These are phyloP conservation scores for Aspergillus carlsbadensis DNA, from an alignment of 495 filamentous ascomycete genomes.

Conservation along the genomic window DNA sequence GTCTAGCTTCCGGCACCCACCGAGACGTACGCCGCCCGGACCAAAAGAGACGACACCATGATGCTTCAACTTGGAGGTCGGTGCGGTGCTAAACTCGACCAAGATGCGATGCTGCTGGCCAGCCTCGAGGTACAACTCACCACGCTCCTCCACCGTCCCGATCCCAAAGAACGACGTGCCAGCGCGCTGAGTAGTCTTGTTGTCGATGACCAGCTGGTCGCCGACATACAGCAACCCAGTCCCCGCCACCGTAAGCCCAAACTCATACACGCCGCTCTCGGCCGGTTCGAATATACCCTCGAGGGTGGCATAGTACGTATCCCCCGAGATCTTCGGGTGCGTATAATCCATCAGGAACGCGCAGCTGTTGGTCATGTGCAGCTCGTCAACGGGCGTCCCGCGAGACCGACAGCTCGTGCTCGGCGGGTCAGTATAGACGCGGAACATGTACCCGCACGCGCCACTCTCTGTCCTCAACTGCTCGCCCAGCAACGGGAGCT, in stretches of 20 bases:
- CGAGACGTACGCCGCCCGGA: too few relatives aligned
- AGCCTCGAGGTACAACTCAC: conserved; percentile 48
- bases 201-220: conserved; percentile 66
- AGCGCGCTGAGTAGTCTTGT: conserved; percentile 50
- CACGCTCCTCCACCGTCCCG: conserved; percentile 58
- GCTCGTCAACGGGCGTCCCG: conserved; percentile 47
- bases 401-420: too few relatives aligned
- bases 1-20: too few relatives aligned
- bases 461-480: conserved; percentile 32
- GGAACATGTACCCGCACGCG: conserved; percentile 12
- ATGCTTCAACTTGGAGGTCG: too few relatives aligned
- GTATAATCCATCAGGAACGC: conserved; percentile 61
- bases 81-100: too few relatives aligned
- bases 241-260: conserved; percentile 71
- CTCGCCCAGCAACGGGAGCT: conserved; percentile 52
- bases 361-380: conserved; percentile 47
- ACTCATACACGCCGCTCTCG: conserved; percentile 62
- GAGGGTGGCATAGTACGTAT: conserved; percentile 54
- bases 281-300: conserved; percentile 56
- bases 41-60: too few relatives aligned
- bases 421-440: too few relatives aligned
- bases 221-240: conserved; percentile 66
- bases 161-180: conserved; percentile 57
- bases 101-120: conserved; percentile 53
- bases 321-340: conserved; percentile 45